Evolutionary conservation across 2,329 filamentous ascomycete species (phyloP).

Genomic region (Colletotrichum limetticola): DNA sequence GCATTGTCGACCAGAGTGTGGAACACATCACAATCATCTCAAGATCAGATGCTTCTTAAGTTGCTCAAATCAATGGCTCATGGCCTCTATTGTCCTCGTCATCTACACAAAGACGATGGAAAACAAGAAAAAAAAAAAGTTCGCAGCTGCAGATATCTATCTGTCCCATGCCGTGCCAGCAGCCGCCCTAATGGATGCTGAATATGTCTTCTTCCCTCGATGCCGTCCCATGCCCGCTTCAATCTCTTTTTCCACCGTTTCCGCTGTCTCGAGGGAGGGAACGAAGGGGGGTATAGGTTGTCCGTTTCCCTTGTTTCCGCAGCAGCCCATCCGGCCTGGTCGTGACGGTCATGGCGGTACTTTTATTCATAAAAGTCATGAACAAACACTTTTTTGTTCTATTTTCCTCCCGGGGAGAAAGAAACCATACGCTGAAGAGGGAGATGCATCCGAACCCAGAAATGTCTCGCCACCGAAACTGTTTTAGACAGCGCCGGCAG

Average conservation of each 20-base stretch:
- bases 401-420: background rate
- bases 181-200: conserved; percentile 16
- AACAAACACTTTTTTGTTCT: conserved; percentile 3
- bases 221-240: conserved; percentile 15
- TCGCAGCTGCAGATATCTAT: conserved; percentile 29
- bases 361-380: conserved; percentile 16
- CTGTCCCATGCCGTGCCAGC: conserved; percentile 31
- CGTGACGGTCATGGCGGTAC: conserved; percentile 6
- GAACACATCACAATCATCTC: no score
- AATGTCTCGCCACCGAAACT: background rate
- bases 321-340: conserved; percentile 7
- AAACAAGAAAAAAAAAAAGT: background rate
- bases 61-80: conserved; percentile 17
- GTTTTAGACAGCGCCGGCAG: conserved; percentile 82
- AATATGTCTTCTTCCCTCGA: conserved; percentile 5
- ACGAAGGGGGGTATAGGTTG: background rate
- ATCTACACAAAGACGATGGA: conserved; percentile 28
- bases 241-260: background rate
- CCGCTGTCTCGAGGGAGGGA: background rate
- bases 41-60: accelerated
- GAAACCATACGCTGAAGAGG: conserved; percentile 8
- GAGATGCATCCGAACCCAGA: background rate
- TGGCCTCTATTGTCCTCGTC: conserved; percentile 34
- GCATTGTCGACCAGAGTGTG: no score
- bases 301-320: background rate